These are phyloP conservation scores for Pichia exigua DNA, from an alignment of 805 yeast species.

Conservation along the genomic window DNA sequence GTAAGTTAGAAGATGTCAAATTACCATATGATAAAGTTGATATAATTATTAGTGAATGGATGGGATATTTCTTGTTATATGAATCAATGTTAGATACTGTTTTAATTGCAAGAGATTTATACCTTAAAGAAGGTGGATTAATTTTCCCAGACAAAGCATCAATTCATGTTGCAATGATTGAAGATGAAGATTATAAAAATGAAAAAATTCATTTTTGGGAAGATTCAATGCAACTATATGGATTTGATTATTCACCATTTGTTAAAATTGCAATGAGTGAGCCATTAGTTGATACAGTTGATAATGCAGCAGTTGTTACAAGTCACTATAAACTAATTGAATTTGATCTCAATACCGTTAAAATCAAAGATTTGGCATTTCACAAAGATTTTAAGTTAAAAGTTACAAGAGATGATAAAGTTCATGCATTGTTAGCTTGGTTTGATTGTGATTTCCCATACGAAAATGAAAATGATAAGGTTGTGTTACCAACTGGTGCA, in stretches of 20 bases:
- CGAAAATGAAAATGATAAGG: conserved; percentile 42
- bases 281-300: conserved; percentile 95
- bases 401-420: conserved; percentile 70
- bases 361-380: conserved; percentile 74
- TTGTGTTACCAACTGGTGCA: conserved; percentile 89
- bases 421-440: conserved; percentile 91
- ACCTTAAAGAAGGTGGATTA: conserved; percentile 74
- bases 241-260: conserved; percentile 92
- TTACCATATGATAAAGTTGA: conserved; percentile 87
- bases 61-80: conserved; percentile 94
- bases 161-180: conserved; percentile 85
- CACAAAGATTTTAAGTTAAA: conserved; percentile 57
- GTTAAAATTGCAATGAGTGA: conserved; percentile 80
- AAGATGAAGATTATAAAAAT: conserved; percentile 84
- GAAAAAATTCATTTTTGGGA: conserved; percentile 94
- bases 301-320: conserved; percentile 65
- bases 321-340: conserved; percentile 63
- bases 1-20: conserved; percentile 87
- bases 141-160: conserved; percentile 92
- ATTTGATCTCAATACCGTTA: conserved; percentile 85
- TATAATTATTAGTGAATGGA: conserved; percentile 96
- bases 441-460: conserved; percentile 84
- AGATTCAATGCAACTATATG: conserved; percentile 63
- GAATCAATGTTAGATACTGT: conserved; percentile 99
- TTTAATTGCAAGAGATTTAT: conserved; percentile 85